Base-by-base conservation (phyloP, 805 yeast species). In the Wickerhamomyces bovis region DNA sequence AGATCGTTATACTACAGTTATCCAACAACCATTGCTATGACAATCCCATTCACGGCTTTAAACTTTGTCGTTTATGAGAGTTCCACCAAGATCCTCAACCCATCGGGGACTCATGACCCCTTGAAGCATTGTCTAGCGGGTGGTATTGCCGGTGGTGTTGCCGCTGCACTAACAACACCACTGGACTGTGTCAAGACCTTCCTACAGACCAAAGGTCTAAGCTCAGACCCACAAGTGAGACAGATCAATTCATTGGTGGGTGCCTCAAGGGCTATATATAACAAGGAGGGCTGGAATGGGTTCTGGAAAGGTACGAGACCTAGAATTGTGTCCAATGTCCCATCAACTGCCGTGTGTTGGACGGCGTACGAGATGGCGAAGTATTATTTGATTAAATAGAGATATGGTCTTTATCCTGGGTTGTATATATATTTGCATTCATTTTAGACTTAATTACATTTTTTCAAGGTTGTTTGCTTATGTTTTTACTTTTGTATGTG, bases 321-420 rank as follows among this genome's bases (percentile, higher is more conserved):
- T 39, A 80, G 99, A 66, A 81, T 94, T 43, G 81, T 92, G 23
- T 83, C 90, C 54, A 89, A 89, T 65, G 89, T 92, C 63, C 99
- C 99, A 19, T 81, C 94, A 42, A 92, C 98, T 12, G 98, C 98
- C 18, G 89, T 92, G 51, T 83, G 95, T 57, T 92, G 98, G 98
- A 92, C 98, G 2, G 89, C 96, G 21, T 92, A 92, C 66, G 99
- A 92, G 65, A 89, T 89, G 95, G 97, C 97, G 39, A 92, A 92
- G 48, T 69, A 66, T 52, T 65, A 67, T 46, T 52, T 70, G 43
- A 51, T 54, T 43, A 49, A 16, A 33, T 33, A 18, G 20, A 16
- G 20, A 9, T 25, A 13, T n/a, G n/a, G n/a, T n/a, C n/a, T n/a
- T n/a, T n/a, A n/a, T n/a, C n/a, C n/a, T n/a, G n/a, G n/a, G n/a